Evolutionary conservation across 2,329 filamentous ascomycete species (phyloP), one percentile per base, ranked within the genome.

Genomic region (Colletotrichum scovillei): DNA sequence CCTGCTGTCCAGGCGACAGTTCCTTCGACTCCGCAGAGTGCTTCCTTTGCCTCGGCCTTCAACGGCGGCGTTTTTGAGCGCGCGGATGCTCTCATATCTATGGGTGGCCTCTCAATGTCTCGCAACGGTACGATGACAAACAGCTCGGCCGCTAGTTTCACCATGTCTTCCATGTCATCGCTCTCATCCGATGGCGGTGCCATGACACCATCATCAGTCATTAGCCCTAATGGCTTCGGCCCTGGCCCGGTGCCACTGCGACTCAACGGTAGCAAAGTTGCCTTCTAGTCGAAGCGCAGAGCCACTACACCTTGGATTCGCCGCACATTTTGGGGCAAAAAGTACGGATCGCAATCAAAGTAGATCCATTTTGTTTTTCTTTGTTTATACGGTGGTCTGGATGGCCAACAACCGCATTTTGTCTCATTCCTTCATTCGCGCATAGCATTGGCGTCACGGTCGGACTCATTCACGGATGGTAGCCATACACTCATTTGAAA

Each of bases 1-100:
- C 95, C 95, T 6, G 95, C 95, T 24, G 94, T 95, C 67, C 95
- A 97, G 82, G 95, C 95, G 1, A 98, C 95, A 0, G 92, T 98
- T 12, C 93, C 94, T 4, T 94, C 89, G 3, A 94, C 91, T 0
- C 91, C 91, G 11, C 87, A 90, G 78, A 89, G 85, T 73, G 87
- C 84, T 2, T 89, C 88, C 0, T 91, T 91, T 77, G 85, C 86
- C 8, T 83, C 84, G 19, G 86, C 87, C 1, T 90, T 91, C 73
- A 84, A 86, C 2, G 88, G 89, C 12, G 86, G 89, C 75, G 88
- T 91, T n/a, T 91, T 91, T 78, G 88, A 91, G 76, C 84, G 89
- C 22, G 89, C 89, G 0, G 89, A 91, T 67, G 85, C 88, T 7
- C 82, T 91, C 58, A 88, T 91, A 74, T 87, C 87, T 5, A 88